phyloP scores from a whole-genome alignment of 1,139 yeast species.

The Diutina siamensis region DNA sequence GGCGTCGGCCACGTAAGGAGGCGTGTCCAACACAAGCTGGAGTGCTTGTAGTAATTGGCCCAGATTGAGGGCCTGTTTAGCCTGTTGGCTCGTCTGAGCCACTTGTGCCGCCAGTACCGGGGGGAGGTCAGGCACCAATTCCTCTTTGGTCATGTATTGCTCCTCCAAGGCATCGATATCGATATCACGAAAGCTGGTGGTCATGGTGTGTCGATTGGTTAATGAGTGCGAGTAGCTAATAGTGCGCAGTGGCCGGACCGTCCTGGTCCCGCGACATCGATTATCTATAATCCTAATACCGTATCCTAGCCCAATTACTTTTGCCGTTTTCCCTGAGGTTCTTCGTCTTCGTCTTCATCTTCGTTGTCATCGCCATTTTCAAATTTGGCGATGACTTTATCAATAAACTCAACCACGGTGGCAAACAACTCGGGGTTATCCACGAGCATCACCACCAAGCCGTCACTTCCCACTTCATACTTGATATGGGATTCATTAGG shows the following conservation, averaged over 20 bases:
- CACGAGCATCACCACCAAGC: slow-evolving; percentile 51
- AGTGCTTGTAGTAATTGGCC: slow-evolving; percentile 69
- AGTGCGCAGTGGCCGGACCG: too few species aligned
- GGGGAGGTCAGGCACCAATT: slow-evolving; percentile 43
- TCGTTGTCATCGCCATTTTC: slow-evolving; percentile 19
- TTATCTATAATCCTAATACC: neutral
- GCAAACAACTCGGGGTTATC: slow-evolving; percentile 22
- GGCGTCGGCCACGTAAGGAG: slow-evolving; percentile 75
- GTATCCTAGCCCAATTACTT: neutral
- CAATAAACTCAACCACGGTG: slow-evolving; percentile 25
- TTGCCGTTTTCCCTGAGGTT: neutral
- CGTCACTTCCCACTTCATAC: slow-evolving; percentile 65
- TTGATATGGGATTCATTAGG: slow-evolving; percentile 60
- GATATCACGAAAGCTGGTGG: slow-evolving; percentile 42
- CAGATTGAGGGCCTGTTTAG: slow-evolving; percentile 53
- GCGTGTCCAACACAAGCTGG: slow-evolving; percentile 47
- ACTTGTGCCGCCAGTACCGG: slow-evolving; percentile 37
- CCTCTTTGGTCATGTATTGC: slow-evolving; percentile 50
- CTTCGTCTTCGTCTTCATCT: neutral
- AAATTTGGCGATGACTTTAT: slow-evolving; percentile 20
- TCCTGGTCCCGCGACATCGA: too few species aligned
- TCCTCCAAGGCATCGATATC: slow-evolving; percentile 90
- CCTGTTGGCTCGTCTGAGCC: slow-evolving; percentile 41
- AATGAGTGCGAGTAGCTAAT: too few species aligned
- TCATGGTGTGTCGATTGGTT: too few species aligned